A percentile compares a stretch with the other conserved stretches of the same genome.
These are phyloP conservation scores for Tetraselmis striata DNA, from an alignment of 139 green algal genomes.

Conservation along the genomic window DNA sequence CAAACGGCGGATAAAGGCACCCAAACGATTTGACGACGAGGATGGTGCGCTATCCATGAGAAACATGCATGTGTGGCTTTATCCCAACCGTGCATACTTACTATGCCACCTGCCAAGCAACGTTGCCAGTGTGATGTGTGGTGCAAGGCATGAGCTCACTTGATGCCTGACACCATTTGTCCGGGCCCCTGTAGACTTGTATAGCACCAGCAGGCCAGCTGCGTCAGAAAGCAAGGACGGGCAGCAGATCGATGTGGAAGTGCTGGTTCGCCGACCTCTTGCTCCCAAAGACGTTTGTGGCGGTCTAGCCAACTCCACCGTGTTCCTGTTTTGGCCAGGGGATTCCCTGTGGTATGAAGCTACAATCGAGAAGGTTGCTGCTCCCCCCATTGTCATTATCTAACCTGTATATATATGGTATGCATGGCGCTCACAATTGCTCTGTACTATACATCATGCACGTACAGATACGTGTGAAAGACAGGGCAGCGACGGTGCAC, in stretches of 20 bases:
- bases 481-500: neutral
- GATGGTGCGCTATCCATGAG: neutral
- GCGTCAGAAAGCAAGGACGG: no score
- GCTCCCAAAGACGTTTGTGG: neutral
- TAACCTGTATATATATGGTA: no score
- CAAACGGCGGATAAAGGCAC: neutral
- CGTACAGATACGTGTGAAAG: neutral
- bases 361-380: neutral
- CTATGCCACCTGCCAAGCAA: neutral
- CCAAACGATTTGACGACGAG: neutral
- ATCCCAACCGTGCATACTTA: neutral
- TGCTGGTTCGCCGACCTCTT: neutral
- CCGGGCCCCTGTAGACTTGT: neutral
- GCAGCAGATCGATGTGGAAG: no score
- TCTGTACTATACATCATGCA: no score
- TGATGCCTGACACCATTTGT: neutral
- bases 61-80: neutral
- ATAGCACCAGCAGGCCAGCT: neutral
- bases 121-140: neutral
- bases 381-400: neutral
- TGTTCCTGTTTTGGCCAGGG: neutral
- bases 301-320: neutral
- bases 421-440: neutral
- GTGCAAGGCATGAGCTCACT: neutral
- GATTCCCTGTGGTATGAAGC: neutral